Base-by-base conservation (phyloP, 192 early-diverging fungal genomes). In the Coemansia sp. region DNA sequence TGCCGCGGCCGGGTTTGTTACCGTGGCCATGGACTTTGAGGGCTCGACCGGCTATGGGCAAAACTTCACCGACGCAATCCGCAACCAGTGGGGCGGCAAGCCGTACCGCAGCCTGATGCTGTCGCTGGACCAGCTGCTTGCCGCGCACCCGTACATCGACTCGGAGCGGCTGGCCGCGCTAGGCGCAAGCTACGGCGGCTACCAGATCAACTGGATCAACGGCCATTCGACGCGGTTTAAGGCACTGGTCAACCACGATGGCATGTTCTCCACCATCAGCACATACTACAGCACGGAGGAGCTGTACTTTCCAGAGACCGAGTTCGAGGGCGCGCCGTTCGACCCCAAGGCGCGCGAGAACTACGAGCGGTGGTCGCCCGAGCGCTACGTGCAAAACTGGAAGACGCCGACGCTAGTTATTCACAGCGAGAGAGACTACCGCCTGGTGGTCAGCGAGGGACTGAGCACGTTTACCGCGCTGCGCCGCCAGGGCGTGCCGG, bases 131-230 rank as follows among this genome's bases (percentile, higher is more conserved):
- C 67, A 77, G 59, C 60, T 78, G 4, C 64, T 78, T 4, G 57
- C 57, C 2, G n/a, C 50, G 2, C 62, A 56, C 20, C 53, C 60
- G 6, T 79, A 84, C 50, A 77, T 91, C 22, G 88, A 89, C 60
- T 36, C 50, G n/a, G 58, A 63, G 5, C 65, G 83, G 14, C 51
- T 90, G 14, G 75, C 78, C 23, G 90, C 78, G 11, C 67, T 91
- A 8, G 90, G 89, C 15, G 89, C 85, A 6, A 82, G 79, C 17
- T 44, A 43, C 73, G 90, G 90, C 52, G 90, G 87, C 5, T 90
- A 83, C 55, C 87, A 89, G 89, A 80, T 83, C 41, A 92, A 92
- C 76, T 92, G 89, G 89, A 71, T 90, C 55, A 92, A 92, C 55
- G 85, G 83, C 27, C 83, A 92, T 58, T 86, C 83, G 3, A 54